phyloP scores from a whole-genome alignment of 257 asterid genomes.

The Fraxinus anomala region DNA sequence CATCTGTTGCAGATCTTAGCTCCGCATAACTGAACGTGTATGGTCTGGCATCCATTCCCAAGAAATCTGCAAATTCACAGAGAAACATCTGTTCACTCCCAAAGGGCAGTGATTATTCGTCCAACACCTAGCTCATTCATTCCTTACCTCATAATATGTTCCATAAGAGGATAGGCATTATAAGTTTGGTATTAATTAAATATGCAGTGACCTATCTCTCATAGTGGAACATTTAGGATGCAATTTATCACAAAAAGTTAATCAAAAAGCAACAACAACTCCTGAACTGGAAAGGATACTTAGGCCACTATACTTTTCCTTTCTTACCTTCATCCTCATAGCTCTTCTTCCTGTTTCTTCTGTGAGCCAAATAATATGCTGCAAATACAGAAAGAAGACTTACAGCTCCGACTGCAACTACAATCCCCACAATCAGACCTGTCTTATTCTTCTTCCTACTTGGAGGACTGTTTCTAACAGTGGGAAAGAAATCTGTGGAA shows the following conservation, averaged over 20 bases:
- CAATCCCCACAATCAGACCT: conserved; percentile 65
- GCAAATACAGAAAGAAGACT: conserved; percentile 44
- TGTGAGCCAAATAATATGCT: conserved; percentile 35
- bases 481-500: conserved; percentile 59
- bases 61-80: conserved; percentile 39
- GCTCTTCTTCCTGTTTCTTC: conserved; percentile 43
- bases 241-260: neutral
- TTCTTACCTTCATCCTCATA: conserved; percentile 61
- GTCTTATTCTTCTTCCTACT: conserved; percentile 38
- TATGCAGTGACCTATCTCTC: neutral
- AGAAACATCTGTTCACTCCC: neutral
- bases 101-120: neutral
- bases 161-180: neutral
- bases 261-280: neutral
- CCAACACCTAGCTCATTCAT: neutral
- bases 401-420: conserved; percentile 44
- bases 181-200: neutral
- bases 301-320: conserved; percentile 8
- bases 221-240: neutral
- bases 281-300: conserved; percentile 14
- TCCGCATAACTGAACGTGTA: conserved; percentile 49
- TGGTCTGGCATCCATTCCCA: conserved; percentile 51
- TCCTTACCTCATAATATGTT: neutral
- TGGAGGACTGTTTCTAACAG: conserved; percentile 54
- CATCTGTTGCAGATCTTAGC: conserved; percentile 48